phyloP scores from a whole-genome alignment of 1,284 basidiomycete genomes.

The Austroboletus olivaceoglutinosus region DNA sequence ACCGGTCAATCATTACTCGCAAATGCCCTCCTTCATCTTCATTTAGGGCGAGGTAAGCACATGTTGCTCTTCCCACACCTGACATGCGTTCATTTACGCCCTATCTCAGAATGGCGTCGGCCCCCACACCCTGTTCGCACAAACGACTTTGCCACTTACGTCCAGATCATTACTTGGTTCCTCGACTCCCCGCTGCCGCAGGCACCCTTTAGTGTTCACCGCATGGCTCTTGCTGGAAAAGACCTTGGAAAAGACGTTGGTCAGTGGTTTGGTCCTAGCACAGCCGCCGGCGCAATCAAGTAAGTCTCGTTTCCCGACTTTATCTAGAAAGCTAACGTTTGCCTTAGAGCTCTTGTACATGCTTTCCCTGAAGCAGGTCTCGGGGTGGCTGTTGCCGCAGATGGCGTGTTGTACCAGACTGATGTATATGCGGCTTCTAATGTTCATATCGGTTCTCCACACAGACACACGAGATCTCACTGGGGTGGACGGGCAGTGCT shows the following conservation, averaged over 20 bases:
- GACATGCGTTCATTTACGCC: constrained; percentile 11
- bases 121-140: constrained; percentile 61
- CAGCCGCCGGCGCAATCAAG: constrained; percentile 94
- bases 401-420: constrained; percentile 81
- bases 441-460: constrained; percentile 38
- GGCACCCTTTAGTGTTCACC: constrained; percentile 95
- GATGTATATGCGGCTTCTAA: constrained; percentile 84
- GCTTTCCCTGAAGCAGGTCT: constrained; percentile 80
- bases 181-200: constrained; percentile 85
- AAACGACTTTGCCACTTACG: constrained; percentile 72
- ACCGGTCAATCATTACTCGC: constrained; percentile 94
- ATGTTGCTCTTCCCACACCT: constrained; percentile 2
- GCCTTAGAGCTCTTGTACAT: constrained; percentile 67
- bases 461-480: constrained; percentile 31
- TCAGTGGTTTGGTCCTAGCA: constrained; percentile 98
- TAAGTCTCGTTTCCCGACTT: constrained; percentile 33
- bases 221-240: constrained; percentile 94
- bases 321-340: constrained; percentile 8
- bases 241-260: constrained; percentile 94
- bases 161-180: constrained; percentile 92
- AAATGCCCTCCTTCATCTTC: constrained; percentile 80
- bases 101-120: constrained; percentile 71
- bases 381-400: constrained; percentile 80
- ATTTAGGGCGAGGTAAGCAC: constrained; percentile 80
- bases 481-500: constrained; percentile 90